These are phyloP conservation scores for Pseudozyma sp. DNA, from an alignment of 1,284 basidiomycete species.

Conservation along the genomic window DNA sequence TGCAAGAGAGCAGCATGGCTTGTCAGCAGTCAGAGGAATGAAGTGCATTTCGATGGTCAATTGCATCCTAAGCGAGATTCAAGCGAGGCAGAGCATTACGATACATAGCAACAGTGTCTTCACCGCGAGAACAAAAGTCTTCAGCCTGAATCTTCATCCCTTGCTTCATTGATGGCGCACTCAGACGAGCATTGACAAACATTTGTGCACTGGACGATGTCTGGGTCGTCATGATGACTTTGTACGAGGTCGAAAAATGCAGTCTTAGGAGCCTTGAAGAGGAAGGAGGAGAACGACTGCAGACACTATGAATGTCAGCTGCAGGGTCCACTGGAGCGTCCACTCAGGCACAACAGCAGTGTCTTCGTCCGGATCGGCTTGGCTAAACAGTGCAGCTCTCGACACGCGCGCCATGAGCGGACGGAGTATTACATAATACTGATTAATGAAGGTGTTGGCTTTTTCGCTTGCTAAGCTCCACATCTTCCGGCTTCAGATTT, in stretches of 20 bases:
- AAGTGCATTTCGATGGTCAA: constrained; percentile 23
- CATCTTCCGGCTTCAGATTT: neutral
- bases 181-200: neutral
- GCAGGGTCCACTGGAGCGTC: constrained; percentile 23
- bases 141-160: neutral
- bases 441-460: neutral
- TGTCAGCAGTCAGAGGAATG: constrained; percentile 14
- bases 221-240: too few relatives aligned
- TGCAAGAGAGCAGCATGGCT: constrained; percentile 13
- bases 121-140: neutral
- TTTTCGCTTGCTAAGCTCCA: constrained; percentile 10
- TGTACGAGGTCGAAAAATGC: neutral
- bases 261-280: neutral
- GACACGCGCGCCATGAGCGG: neutral
- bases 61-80: constrained; percentile 23
- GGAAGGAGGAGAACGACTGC: neutral
- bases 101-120: neutral
- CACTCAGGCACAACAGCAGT: constrained; percentile 4
- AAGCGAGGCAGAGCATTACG: constrained; percentile 9
- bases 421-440: constrained; percentile 22
- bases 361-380: constrained; percentile 6
- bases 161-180: neutral
- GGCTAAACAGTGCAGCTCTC: neutral
- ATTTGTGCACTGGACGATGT: neutral
- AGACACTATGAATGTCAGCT: constrained; percentile 4